Percentiles rank a stretch among this genome's conserved stretches.
Conservation (phyloP, 2,329 filamentous ascomycete species). For the Chalaropsis ovoidea region DNA sequence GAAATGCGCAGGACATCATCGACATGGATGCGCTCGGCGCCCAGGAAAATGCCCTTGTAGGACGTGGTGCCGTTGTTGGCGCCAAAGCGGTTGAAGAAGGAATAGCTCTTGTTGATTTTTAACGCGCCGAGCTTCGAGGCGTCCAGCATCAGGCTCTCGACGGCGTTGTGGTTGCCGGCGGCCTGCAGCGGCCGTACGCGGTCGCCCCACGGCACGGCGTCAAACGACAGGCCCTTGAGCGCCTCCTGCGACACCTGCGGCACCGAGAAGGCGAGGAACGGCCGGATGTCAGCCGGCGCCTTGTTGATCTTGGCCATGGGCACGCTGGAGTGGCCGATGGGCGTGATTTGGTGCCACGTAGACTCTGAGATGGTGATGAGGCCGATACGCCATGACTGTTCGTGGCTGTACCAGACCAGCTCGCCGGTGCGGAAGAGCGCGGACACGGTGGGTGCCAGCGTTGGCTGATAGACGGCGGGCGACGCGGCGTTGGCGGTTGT, state of each 20-base stretch:
- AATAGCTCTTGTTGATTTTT: slow-evolving; percentile 42
- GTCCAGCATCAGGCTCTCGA: slow-evolving; percentile 39
- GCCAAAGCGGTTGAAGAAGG: slow-evolving; percentile 37
- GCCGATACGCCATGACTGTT: slow-evolving; percentile 41
- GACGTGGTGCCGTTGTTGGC: slow-evolving; percentile 32
- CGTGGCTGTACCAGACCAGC: slow-evolving; percentile 43
- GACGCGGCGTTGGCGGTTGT: slow-evolving; percentile 5
- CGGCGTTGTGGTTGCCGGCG: slow-evolving; percentile 32
- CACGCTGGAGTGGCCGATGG: slow-evolving; percentile 35
- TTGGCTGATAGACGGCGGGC: slow-evolving; percentile 17
- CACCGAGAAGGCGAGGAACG: slow-evolving; percentile 44
- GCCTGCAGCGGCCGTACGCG: slow-evolving; percentile 31
- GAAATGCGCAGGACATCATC: slow-evolving; percentile 42
- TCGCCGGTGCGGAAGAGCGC: slow-evolving; percentile 41
- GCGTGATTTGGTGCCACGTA: slow-evolving; percentile 34
- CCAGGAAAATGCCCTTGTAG: slow-evolving; percentile 43
- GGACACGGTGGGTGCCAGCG: slow-evolving; percentile 27
- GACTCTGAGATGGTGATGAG: slow-evolving; percentile 34
- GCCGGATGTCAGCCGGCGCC: slow-evolving; percentile 37
- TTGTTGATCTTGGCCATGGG: slow-evolving; percentile 36
- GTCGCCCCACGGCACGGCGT: slow-evolving; percentile 37
- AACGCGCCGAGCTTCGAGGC: slow-evolving; percentile 44
- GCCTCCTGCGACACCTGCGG: slow-evolving; percentile 36
- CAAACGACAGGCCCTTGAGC: slow-evolving; percentile 35
- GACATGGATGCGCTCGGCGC: slow-evolving; percentile 41